A percentile compares a stretch with the other conserved stretches of the same genome.
phyloP scores from a whole-genome alignment of 2,329 filamentous ascomycete genomes.

The Gaeumannomyces sp. region DNA sequence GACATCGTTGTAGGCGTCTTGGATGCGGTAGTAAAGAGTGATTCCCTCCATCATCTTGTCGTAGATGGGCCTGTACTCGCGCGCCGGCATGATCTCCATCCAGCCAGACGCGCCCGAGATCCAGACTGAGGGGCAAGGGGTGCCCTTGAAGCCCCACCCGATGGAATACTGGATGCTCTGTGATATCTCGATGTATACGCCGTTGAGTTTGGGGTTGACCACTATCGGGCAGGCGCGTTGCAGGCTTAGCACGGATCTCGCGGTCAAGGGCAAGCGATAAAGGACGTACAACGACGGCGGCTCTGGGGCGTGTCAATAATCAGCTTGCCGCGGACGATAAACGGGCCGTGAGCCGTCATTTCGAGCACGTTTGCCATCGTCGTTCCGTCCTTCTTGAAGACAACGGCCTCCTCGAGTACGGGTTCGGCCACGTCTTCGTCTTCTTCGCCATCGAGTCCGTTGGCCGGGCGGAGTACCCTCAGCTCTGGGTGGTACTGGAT shows the following conservation, averaged over 20 bases:
- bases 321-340: constrained; percentile 54
- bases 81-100: constrained; percentile 59
- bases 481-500: not conserved
- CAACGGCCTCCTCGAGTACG: constrained; percentile 51
- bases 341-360: constrained; percentile 53
- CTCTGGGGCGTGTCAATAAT: constrained; percentile 40
- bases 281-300: constrained; percentile 18
- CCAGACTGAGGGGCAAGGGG: constrained; percentile 55
- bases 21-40: constrained; percentile 55
- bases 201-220: constrained; percentile 24
- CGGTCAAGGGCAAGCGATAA: not conserved
- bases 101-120: constrained; percentile 58
- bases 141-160: constrained; percentile 33
- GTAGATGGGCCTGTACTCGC: constrained; percentile 49
- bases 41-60: constrained; percentile 57
- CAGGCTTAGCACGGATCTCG: not conserved
- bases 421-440: constrained; percentile 58
- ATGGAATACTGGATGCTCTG: constrained; percentile 46
- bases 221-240: constrained; percentile 22
- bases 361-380: constrained; percentile 55
- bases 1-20: constrained; percentile 44
- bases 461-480: constrained; percentile 9
- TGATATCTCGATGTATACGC: constrained; percentile 48
- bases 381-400: constrained; percentile 48
- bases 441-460: constrained; percentile 34